Percentiles rank a stretch among this genome's conserved stretches.
Evolutionary conservation across 768 basidiomycete genomes (phyloP).

Genomic region (Xerocomus spinulosus): DNA sequence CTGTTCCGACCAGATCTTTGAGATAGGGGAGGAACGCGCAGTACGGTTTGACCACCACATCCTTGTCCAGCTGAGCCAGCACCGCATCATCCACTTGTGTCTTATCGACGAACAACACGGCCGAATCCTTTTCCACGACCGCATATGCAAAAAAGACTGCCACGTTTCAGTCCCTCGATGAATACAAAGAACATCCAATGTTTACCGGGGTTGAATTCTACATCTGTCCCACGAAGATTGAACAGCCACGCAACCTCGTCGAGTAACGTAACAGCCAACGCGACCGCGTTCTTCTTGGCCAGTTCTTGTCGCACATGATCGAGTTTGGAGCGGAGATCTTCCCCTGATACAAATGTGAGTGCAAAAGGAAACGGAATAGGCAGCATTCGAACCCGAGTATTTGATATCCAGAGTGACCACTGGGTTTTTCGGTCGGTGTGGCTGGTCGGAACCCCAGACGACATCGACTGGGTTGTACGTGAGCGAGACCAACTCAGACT

Average conservation of each 20-base stretch:
- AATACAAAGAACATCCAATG: background rate
- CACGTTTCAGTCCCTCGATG: background rate
- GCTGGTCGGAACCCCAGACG: constrained; percentile 68
- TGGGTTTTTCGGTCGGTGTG: constrained; percentile 59
- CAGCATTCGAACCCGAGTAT: constrained; percentile 53
- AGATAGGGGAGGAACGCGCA: constrained; percentile 62
- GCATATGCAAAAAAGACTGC: constrained; percentile 92
- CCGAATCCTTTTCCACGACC: constrained; percentile 55
- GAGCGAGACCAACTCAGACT: constrained; percentile 66
- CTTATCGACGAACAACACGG: constrained; percentile 65
- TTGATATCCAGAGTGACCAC: constrained; percentile 69
- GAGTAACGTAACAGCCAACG: constrained; percentile 78
- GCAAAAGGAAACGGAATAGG: background rate
- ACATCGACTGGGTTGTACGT: constrained; percentile 70
- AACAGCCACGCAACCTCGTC: constrained; percentile 96
- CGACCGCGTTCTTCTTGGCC: constrained; percentile 48
- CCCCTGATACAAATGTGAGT: constrained; percentile 38
- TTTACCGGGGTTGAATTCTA: constrained; percentile 76
- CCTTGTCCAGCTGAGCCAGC: constrained; percentile 45
- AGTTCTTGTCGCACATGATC: constrained; percentile 60
- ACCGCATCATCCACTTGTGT: constrained; percentile 41
- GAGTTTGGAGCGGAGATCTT: constrained; percentile 65
- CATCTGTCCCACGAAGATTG: constrained; percentile 89
- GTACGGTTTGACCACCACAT: constrained; percentile 70
- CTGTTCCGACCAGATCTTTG: constrained; percentile 39